Conservation (phyloP, 805 yeast species). For the Priceomyces melissophilus region DNA sequence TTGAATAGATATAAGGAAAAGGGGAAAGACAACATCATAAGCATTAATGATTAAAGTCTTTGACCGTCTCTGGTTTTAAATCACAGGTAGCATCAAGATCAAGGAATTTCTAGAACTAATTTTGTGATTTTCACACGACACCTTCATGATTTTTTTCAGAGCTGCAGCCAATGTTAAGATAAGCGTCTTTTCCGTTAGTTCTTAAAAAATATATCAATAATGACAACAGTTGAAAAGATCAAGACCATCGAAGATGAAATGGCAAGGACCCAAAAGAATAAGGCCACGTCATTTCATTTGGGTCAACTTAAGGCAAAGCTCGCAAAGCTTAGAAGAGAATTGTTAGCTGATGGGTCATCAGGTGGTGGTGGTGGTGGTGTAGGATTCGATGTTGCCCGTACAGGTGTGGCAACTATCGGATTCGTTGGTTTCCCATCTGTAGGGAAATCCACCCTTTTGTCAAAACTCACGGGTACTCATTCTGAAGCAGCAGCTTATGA, state of each 20-base stretch:
- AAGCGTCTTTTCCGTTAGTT: not conserved
- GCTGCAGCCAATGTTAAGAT: not conserved
- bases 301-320: conserved; percentile 96
- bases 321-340: conserved; percentile 91
- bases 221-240: conserved; percentile 57
- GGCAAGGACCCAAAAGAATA: conserved; percentile 97
- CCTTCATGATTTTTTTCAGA: not conserved
- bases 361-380: conserved; percentile 87
- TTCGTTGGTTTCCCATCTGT: conserved; percentile 99
- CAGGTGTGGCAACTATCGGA: conserved; percentile 97
- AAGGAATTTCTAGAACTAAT: not conserved
- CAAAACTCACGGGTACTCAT: conserved; percentile 90
- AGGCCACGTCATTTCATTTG: conserved; percentile 95
- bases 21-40: too few species aligned
- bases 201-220: conserved; percentile 7
- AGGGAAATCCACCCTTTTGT: conserved; percentile 80
- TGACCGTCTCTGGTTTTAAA: too few species aligned
- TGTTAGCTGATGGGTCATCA: conserved; percentile 60
- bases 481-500: conserved; percentile 98
- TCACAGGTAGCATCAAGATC: not conserved
- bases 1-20: too few species aligned
- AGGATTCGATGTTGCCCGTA: conserved; percentile 98
- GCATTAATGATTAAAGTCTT: too few species aligned
- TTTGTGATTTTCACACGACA: not conserved
- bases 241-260: conserved; percentile 94